phyloP scores from a whole-genome alignment of 108 stramenopile genomes.

The Skeletonema menzelii region DNA sequence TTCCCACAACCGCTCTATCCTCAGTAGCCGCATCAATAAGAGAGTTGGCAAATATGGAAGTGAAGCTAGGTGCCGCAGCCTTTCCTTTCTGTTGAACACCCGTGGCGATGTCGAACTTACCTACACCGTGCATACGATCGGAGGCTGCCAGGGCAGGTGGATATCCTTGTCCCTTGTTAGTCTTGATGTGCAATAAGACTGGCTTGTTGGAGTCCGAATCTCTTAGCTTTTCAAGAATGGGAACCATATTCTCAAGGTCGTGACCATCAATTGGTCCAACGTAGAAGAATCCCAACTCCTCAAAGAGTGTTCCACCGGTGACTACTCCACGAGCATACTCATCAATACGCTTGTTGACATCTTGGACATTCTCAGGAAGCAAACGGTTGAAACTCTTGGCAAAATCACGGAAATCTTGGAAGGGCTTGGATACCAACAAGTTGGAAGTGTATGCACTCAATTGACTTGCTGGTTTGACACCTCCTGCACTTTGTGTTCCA shows the following conservation, averaged over 20 bases:
- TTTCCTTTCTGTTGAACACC: slow-evolving; percentile 88
- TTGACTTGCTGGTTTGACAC: slow-evolving; percentile 87
- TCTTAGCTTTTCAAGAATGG: slow-evolving; percentile 93
- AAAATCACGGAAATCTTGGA: slow-evolving; percentile 94
- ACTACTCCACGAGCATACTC: slow-evolving; percentile 97
- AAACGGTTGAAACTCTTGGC: slow-evolving; percentile 93
- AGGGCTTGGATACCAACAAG: slow-evolving; percentile 91
- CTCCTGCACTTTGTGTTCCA: slow-evolving; percentile 95
- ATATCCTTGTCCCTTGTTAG: slow-evolving; percentile 95
- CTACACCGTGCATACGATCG: slow-evolving; percentile 97
- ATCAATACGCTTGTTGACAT: slow-evolving; percentile 95
- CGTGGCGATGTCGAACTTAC: slow-evolving; percentile 94
- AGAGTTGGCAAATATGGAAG: slow-evolving; percentile 94
- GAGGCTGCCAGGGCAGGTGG: slow-evolving; percentile 91
- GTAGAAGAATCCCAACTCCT: slow-evolving; percentile 98
- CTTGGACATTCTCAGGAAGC: slow-evolving; percentile 91
- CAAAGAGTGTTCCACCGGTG: slow-evolving; percentile 95
- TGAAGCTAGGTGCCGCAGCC: slow-evolving; percentile 73
- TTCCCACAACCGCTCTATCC: slow-evolving; percentile 91
- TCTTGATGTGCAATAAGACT: slow-evolving; percentile 94
- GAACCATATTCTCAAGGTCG: slow-evolving; percentile 95
- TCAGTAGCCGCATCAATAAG: slow-evolving; percentile 91
- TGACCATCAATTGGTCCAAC: slow-evolving; percentile 98
- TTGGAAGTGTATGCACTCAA: slow-evolving; percentile 93
- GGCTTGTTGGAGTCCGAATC: slow-evolving; percentile 85